A percentile compares a stretch with the other conserved stretches of the same genome.
Evolutionary conservation across 805 yeast species (phyloP).

Genomic region (Ogataea corticis): DNA sequence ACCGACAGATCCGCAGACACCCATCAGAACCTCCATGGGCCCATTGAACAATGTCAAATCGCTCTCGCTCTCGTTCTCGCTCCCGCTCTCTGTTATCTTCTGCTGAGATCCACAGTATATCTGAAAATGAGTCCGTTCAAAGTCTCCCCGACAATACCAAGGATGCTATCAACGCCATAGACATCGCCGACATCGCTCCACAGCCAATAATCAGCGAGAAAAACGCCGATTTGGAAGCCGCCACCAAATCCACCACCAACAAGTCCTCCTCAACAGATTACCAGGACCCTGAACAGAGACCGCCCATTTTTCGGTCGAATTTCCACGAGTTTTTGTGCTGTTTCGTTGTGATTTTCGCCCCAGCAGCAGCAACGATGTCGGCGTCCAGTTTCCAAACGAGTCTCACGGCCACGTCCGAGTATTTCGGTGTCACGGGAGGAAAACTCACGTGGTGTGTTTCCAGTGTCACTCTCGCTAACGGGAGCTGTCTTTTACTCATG

Average conservation of each 20-base stretch:
- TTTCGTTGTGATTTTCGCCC: constrained; percentile 38
- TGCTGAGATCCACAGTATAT: not conserved
- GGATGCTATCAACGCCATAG: not conserved
- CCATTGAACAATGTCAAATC: not conserved
- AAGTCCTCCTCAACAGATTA: constrained; percentile 2
- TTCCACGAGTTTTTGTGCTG: constrained; percentile 38
- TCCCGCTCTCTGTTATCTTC: not conserved
- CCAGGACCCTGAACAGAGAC: constrained; percentile 35
- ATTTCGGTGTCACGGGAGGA: constrained; percentile 42
- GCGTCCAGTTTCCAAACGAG: constrained; percentile 39
- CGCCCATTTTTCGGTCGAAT: constrained; percentile 35
- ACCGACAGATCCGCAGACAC: too few species aligned
- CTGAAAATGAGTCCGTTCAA: not conserved
- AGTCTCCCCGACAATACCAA: not conserved
- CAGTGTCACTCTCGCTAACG: constrained; percentile 43
- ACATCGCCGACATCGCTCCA: not conserved
- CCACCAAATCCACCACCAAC: not conserved
- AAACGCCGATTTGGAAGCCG: not conserved
- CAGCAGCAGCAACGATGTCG: constrained; percentile 42
- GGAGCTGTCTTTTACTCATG: constrained; percentile 43
- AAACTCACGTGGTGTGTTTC: constrained; percentile 44
- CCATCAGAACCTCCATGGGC: too few species aligned
- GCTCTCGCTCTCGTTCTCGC: too few species aligned
- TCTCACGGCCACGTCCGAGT: constrained; percentile 35
- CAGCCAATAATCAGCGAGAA: too few species aligned